These are phyloP conservation scores for Xerocomellus intermedius DNA, from an alignment of 768 basidiomycete genomes.

Conservation along the genomic window DNA sequence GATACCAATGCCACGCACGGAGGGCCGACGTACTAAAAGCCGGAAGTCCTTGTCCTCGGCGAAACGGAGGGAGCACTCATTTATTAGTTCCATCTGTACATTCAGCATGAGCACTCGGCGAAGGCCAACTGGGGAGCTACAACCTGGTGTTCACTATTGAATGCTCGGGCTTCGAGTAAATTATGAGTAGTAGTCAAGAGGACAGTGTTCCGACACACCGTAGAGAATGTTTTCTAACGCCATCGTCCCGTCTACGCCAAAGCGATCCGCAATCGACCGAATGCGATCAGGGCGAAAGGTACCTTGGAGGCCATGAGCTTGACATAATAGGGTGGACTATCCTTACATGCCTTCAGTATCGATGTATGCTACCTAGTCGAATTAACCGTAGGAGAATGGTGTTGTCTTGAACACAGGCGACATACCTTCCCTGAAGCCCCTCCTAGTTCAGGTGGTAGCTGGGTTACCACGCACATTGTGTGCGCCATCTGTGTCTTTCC, in stretches of 20 bases:
- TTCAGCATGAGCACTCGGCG: slow-evolving; percentile 6
- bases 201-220: slow-evolving; percentile 42
- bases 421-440: slow-evolving; percentile 85
- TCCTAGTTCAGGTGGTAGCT: slow-evolving; percentile 86
- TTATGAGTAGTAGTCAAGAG: slow-evolving; percentile 6
- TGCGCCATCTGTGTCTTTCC: slow-evolving; percentile 96
- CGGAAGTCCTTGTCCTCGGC: slow-evolving; percentile 87
- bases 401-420: slow-evolving; percentile 1
- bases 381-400: background rate
- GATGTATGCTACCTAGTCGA: slow-evolving; percentile 77
- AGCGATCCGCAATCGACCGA: slow-evolving; percentile 85
- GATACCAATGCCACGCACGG: background rate
- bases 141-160: slow-evolving; percentile 92
- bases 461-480: slow-evolving; percentile 89
- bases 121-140: background rate
- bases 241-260: slow-evolving; percentile 88
- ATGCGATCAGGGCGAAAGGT: slow-evolving; percentile 95
- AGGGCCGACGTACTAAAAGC: slow-evolving; percentile 49
- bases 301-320: slow-evolving; percentile 44
- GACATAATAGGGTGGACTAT: slow-evolving; percentile 6
- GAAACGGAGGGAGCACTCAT: slow-evolving; percentile 83
- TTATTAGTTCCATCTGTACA: slow-evolving; percentile 83
- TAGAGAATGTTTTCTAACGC: slow-evolving; percentile 91
- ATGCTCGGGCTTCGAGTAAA: slow-evolving; percentile 64
- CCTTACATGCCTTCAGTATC: slow-evolving; percentile 70